Evolutionary conservation across 1,284 basidiomycete genomes (phyloP).

Genomic region (Hemileia vastatrix): DNA sequence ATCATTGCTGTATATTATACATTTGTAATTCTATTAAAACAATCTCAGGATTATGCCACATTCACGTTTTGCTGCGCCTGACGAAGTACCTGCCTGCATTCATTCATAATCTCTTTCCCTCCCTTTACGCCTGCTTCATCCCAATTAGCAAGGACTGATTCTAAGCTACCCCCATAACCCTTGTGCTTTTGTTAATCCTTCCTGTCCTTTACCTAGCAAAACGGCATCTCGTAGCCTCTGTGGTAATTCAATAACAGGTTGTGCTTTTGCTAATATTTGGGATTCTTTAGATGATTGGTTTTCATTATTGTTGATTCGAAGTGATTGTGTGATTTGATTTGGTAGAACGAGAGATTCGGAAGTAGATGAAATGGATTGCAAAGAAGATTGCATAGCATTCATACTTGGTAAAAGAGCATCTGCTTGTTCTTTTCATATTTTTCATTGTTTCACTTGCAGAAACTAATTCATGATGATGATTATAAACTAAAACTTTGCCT

Average conservation of each 20-base stretch:
- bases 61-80: too few relatives aligned
- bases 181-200: neutral
- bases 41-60: too few relatives aligned
- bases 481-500: slow-evolving; percentile 82
- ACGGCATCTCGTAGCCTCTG: too few relatives aligned
- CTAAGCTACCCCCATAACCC: slow-evolving; percentile 19
- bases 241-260: slow-evolving; percentile 12
- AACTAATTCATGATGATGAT: slow-evolving; percentile 87
- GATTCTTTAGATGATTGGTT: too few relatives aligned
- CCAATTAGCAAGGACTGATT: slow-evolving; percentile 1
- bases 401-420: too few relatives aligned
- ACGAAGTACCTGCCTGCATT: slow-evolving; percentile 15
- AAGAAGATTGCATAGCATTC: too few relatives aligned
- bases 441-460: slow-evolving; percentile 74
- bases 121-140: slow-evolving; percentile 10
- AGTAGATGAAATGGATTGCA: neutral
- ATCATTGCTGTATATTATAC: too few relatives aligned
- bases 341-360: neutral
- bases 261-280: neutral
- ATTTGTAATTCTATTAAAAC: too few relatives aligned
- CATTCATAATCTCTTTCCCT: slow-evolving; percentile 7
- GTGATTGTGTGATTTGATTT: neutral
- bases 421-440: too few relatives aligned
- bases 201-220: neutral
- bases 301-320: neutral